These are phyloP conservation scores for Xylaria sp. DNA, from an alignment of 2,329 filamentous ascomycete genomes.

Conservation along the genomic window DNA sequence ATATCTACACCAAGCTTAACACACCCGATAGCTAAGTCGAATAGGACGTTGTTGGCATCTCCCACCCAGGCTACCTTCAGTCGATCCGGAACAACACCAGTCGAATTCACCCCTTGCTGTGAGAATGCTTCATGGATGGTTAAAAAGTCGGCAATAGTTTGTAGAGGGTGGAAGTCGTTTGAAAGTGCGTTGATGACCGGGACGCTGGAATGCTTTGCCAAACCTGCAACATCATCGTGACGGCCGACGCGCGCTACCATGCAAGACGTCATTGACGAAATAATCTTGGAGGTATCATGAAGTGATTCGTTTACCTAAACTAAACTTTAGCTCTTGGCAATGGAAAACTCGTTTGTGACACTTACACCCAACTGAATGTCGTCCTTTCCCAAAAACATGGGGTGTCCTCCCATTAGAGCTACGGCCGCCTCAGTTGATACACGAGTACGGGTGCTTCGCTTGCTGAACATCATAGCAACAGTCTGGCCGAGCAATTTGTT, in stretches of 20 bases:
- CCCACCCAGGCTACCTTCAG: conserved; percentile 96
- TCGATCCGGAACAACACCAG: conserved; percentile 76
- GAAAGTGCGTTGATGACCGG: conserved; percentile 90
- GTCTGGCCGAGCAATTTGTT: conserved; percentile 78
- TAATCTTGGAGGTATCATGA: conserved; percentile 90
- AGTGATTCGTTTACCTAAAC: conserved; percentile 87
- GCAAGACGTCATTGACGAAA: conserved; percentile 91
- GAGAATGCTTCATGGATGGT: conserved; percentile 84
- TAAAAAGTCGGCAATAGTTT: conserved; percentile 93
- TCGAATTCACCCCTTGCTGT: conserved; percentile 55
- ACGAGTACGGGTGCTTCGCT: conserved; percentile 91
- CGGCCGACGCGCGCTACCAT: conserved; percentile 83
- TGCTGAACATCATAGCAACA: conserved; percentile 96
- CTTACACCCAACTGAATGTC: conserved; percentile 93
- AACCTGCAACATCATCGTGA: conserved; percentile 77
- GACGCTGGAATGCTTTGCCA: conserved; percentile 79
- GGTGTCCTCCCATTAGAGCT: conserved; percentile 86
- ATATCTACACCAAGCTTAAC: conserved; percentile 89
- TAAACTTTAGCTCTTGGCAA: conserved; percentile 30
- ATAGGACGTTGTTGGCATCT: conserved; percentile 96
- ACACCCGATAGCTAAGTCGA: conserved; percentile 88
- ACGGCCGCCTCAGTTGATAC: conserved; percentile 94
- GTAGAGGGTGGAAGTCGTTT: conserved; percentile 91
- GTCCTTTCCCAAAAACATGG: conserved; percentile 95
- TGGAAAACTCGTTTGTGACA: conserved; percentile 32